These are phyloP conservation scores for Mortierella sp. DNA, from an alignment of 371 early-diverging fungal species.

Conservation along the genomic window DNA sequence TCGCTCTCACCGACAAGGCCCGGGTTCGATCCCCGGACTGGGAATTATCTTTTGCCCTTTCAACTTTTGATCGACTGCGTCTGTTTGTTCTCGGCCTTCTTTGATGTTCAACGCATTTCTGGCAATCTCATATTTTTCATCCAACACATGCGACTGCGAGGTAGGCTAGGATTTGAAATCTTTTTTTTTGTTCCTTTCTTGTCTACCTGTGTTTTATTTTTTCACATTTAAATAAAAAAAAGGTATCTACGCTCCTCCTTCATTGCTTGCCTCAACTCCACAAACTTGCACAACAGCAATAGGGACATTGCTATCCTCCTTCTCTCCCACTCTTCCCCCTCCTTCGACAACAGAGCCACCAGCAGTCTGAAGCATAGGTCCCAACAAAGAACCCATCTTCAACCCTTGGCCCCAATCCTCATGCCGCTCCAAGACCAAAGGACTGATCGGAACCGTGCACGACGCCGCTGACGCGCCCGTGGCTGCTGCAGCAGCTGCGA, in stretches of 20 bases:
- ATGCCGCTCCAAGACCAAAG: constrained; percentile 39
- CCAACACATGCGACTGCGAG: not conserved
- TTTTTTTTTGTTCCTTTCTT: not conserved
- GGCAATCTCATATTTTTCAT: not conserved
- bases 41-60: constrained; percentile 33
- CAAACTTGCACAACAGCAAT: not conserved
- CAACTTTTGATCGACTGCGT: no score
- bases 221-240: not conserved
- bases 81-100: no score
- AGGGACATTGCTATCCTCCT: not conserved
- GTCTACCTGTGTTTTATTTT: not conserved
- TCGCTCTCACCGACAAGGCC: constrained; percentile 63
- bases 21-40: constrained; percentile 61
- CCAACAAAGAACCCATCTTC: constrained; percentile 40
- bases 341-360: not conserved
- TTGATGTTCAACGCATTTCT: no score
- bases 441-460: constrained; percentile 21
- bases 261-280: not conserved
- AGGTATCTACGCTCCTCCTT: not conserved
- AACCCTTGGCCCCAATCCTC: constrained; percentile 53
- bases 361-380: constrained; percentile 37
- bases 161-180: not conserved
- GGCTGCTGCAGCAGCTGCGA: not conserved
- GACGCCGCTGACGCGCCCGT: not conserved
- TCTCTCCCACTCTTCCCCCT: not conserved